Base-by-base conservation (phyloP, 1,284 basidiomycete genomes). In the Apiotrichum montevideense region DNA sequence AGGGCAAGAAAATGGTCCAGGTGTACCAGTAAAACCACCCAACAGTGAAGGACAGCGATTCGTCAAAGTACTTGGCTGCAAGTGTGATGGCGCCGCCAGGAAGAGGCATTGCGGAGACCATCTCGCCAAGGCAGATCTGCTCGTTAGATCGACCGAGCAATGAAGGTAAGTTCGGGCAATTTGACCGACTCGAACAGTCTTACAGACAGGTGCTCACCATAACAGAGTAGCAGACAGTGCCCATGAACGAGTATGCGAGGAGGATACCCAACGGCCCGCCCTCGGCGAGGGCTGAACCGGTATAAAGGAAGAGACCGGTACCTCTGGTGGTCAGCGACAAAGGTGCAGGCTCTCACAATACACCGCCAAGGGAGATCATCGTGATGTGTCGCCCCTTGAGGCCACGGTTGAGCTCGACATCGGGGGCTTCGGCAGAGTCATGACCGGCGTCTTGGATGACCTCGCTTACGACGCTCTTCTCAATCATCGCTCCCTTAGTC, bases 11-110 rank as follows among this genome's bases (percentile, higher is more conserved):
- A 60, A 79, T 78, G 33, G 73, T 65, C 75, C 86, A 87, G 65
- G 85, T 86, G 71, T 86, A 87, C 83, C 85, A 86, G 69, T 88
- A 89, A 67, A 87, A 86, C 86, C 86, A 90, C 61, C 87, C 87
- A 83, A 87, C 84, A 9, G 88, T 83, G 68, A 90, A 90, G 1
- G 85, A 85, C 59, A 91, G 80, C 1, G 88, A 85, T 4, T 85
- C 85, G 69, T 90, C 84, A 10, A 56, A 46, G 51, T 48, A 61
- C 35, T 50, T 33, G n/a, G 90, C 47, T 78, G 89, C 87, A 42
- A 90, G 79, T 47, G 82, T 85, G 72, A 92, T 87, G 72, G 90
- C 88, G 6, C 89, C 84, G 59, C 84, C 86, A 50, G 79, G 62
- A 58, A 81, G 76, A 35, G 77, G 76, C 37, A 77, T 70, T 53